phyloP scores from a whole-genome alignment of 305 asterid species.

The Fraxinus greggii region DNA sequence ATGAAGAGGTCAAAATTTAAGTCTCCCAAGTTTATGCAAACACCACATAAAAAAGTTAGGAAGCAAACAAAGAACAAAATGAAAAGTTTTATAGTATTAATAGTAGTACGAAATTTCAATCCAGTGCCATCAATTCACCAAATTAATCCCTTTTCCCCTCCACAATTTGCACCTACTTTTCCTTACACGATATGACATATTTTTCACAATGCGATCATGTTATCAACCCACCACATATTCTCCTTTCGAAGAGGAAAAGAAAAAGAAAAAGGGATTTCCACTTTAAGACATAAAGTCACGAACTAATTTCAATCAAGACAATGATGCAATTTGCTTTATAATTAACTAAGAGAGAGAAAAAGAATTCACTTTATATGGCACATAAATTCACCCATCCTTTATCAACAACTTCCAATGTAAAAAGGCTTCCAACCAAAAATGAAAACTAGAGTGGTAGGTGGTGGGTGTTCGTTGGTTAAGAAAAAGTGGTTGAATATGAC shows the following conservation, averaged over 20 bases:
- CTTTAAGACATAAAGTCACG: constrained; percentile 28
- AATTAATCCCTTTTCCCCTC: constrained; percentile 29
- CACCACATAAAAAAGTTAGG: constrained; percentile 22
- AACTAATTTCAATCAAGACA: constrained; percentile 48
- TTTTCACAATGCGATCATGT: constrained; percentile 33
- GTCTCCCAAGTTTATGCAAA: constrained; percentile 41
- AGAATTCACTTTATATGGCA: constrained; percentile 43
- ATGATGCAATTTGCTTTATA: constrained; percentile 55
- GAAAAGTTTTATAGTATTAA: constrained; percentile 9
- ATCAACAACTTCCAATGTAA: constrained; percentile 44
- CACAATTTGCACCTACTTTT: constrained; percentile 52
- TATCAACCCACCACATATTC: constrained; percentile 29
- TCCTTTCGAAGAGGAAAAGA: constrained; percentile 18
- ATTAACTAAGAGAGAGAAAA: neutral
- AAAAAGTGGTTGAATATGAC: constrained; percentile 24
- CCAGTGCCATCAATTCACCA: constrained; percentile 29
- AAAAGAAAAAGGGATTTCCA: constrained; percentile 20
- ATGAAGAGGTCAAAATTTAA: constrained; percentile 46
- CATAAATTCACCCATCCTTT: constrained; percentile 27
- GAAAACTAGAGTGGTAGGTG: constrained; percentile 12
- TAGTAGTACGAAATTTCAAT: constrained; percentile 22
- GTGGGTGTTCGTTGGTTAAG: neutral
- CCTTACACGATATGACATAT: constrained; percentile 38
- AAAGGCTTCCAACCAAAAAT: constrained; percentile 33
- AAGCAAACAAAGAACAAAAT: constrained; percentile 6